A percentile compares a stretch with the other conserved stretches of the same genome.
phyloP scores from a whole-genome alignment of 1,139 yeast species.

The Debaryomycetaceae sp. region DNA sequence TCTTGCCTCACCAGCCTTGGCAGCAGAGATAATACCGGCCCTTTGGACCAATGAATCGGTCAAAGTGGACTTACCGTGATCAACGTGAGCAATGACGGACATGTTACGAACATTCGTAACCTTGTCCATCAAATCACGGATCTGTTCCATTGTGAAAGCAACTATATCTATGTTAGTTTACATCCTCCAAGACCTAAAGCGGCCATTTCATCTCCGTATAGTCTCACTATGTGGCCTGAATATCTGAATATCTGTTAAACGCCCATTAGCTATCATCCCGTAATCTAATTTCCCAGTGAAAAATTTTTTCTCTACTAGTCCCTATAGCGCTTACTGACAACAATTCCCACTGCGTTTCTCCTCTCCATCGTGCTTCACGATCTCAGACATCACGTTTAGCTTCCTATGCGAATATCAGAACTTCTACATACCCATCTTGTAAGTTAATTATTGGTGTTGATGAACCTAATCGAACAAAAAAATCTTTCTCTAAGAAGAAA shows the following conservation, averaged over 20 bases:
- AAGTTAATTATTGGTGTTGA: constrained; percentile 16
- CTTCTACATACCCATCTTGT: constrained; percentile 40
- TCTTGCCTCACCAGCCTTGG: constrained; percentile 99
- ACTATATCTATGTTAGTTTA: constrained; percentile 28
- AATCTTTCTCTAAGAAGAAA: constrained; percentile 3
- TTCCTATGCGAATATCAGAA: too few relatives aligned
- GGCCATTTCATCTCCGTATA: too few relatives aligned
- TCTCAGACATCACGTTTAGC: too few relatives aligned
- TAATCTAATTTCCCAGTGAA: neutral
- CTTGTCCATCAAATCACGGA: constrained; percentile 99
- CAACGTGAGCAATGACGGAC: constrained; percentile 99
- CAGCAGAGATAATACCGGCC: constrained; percentile 99
- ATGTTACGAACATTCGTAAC: constrained; percentile 99
- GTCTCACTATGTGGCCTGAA: too few relatives aligned
- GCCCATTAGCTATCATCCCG: neutral
- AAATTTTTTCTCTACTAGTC: neutral
- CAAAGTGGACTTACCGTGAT: constrained; percentile 99
- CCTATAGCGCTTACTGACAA: neutral
- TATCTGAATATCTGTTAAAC: too few relatives aligned
- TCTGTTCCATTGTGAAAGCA: constrained; percentile 84
- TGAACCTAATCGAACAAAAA: constrained; percentile 16
- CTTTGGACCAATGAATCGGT: constrained; percentile 98
- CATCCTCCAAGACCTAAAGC: too few relatives aligned
- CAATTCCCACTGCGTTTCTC: too few relatives aligned
- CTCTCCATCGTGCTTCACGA: too few relatives aligned